Evolutionary conservation across 345 rosid species (phyloP), one percentile per base, ranked within the genome.

Genomic region (Chamaenerion angustifolium): DNA sequence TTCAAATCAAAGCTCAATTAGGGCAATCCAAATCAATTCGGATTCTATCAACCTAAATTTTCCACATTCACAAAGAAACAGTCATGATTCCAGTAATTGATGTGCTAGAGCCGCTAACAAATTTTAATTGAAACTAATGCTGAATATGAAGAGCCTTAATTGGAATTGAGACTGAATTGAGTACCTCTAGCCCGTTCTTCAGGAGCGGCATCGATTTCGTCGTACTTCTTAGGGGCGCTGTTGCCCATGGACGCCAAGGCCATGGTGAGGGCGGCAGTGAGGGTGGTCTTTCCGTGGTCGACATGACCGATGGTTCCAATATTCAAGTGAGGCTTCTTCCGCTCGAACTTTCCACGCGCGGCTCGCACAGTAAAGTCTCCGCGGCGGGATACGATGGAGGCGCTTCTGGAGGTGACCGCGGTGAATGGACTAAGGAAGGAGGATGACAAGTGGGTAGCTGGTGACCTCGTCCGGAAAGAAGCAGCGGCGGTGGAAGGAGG

Each of bases 201-300:
- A 0, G 98, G 98, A 21, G 98, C 98, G 19, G 96, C 98, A 37
- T 92, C 98, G 49, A 92, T 92, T 62, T 92, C 98, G 55, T 87
- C 96, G 76, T 87, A 87, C 58, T 87, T 92, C 49, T 92, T 87
- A 4, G 94, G 94, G 42, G 89, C 79, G 54, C 81, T 69, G 68
- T 62, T 68, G 10, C 96, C 98, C 53, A 72, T 42, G 54, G 86
- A 46, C 51, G 98, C 98, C n/a, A 92, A 61, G 46, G 98, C 98
- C 98, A 92, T 92, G 69, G 98, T 92, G 50, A 88, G 80, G 54
- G 96, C 95, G 8, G 94, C 95, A 14, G 99, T 93, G 49, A 93
- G 67, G 19, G 99, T 93, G n/a, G 99, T 93, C 68, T 93, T 93
- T 11, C 96, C 99, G 54, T 92, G 98, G 94, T 92, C 96, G 54